Conservation (phyloP, 768 basidiomycete species). For the Amylocystis lapponica region DNA sequence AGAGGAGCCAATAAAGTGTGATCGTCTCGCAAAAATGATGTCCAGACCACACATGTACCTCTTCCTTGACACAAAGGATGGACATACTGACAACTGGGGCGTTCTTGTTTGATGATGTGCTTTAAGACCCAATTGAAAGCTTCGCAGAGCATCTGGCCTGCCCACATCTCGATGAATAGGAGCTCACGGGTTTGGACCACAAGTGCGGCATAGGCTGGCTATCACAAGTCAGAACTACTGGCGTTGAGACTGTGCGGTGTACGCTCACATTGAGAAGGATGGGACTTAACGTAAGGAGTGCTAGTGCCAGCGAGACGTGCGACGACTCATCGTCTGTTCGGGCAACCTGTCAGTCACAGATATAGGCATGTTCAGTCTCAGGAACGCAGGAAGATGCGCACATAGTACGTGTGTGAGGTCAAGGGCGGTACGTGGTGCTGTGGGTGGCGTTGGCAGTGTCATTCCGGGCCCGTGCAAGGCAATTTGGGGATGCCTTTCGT, state of each 20-base stretch:
- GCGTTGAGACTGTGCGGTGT: neutral
- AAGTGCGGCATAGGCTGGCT: constrained; percentile 78
- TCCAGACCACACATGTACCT: too few relatives aligned
- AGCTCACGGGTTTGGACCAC: constrained; percentile 74
- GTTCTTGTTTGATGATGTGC: constrained; percentile 56
- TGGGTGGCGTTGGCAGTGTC: too few relatives aligned
- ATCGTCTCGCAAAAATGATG: too few relatives aligned
- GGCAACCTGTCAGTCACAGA: constrained; percentile 4
- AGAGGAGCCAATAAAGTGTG: too few relatives aligned
- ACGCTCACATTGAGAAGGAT: constrained; percentile 26
- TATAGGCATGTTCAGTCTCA: neutral
- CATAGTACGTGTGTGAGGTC: constrained; percentile 17
- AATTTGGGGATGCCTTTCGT: too few relatives aligned
- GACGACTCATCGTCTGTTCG: constrained; percentile 26
- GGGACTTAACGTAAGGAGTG: constrained; percentile 28
- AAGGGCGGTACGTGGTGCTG: too few relatives aligned
- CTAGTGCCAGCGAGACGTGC: constrained; percentile 19
- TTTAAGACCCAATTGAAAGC: constrained; percentile 66
- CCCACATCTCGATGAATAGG: constrained; percentile 79
- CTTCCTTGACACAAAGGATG: too few relatives aligned
- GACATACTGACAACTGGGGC: constrained; percentile 53
- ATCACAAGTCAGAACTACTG: neutral
- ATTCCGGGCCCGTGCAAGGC: too few relatives aligned
- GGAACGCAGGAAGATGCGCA: neutral
- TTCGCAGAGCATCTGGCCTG: constrained; percentile 71